Evolutionary conservation across 2,329 filamentous ascomycete species (phyloP).

Genomic region (Xylariaceae sp.): DNA sequence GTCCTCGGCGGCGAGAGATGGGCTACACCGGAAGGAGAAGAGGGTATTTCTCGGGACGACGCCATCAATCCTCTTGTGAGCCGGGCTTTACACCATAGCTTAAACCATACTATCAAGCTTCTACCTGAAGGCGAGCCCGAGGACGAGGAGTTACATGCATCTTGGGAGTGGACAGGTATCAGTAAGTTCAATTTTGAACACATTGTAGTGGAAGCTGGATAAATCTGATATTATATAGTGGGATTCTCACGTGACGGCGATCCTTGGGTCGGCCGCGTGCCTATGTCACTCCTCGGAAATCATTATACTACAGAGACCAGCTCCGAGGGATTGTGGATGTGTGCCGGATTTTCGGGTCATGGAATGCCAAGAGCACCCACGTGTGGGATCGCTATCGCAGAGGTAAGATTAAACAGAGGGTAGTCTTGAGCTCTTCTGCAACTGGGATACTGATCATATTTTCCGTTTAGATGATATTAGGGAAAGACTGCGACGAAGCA

Average conservation of each 20-base stretch:
- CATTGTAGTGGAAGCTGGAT: not conserved
- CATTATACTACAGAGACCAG: not conserved
- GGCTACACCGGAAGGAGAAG: conserved; percentile 46
- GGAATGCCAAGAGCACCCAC: conserved; percentile 73
- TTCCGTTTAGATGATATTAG: no score
- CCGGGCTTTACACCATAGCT: conserved; percentile 48
- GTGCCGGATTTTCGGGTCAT: conserved; percentile 67
- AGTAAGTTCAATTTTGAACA: conserved; percentile 30
- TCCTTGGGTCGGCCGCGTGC: conserved; percentile 70
- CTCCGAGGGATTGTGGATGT: conserved; percentile 57
- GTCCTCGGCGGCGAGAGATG: conserved; percentile 69
- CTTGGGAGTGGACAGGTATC: conserved; percentile 73
- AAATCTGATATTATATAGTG: conserved; percentile 36
- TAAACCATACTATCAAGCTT: conserved; percentile 42
- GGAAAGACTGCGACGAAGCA: no score
- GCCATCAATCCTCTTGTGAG: conserved; percentile 55
- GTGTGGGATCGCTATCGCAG: conserved; percentile 59
- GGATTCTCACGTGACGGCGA: conserved; percentile 64
- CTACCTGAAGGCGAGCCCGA: conserved; percentile 12
- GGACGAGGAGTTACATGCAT: conserved; percentile 42
- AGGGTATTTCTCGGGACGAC: conserved; percentile 59
- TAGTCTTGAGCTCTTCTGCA: not conserved
- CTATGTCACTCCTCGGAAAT: conserved; percentile 40
- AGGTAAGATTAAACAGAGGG: conserved; percentile 44
- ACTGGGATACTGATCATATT: no score